Conservation (phyloP, 768 basidiomycete species). For the Russula sp. region DNA sequence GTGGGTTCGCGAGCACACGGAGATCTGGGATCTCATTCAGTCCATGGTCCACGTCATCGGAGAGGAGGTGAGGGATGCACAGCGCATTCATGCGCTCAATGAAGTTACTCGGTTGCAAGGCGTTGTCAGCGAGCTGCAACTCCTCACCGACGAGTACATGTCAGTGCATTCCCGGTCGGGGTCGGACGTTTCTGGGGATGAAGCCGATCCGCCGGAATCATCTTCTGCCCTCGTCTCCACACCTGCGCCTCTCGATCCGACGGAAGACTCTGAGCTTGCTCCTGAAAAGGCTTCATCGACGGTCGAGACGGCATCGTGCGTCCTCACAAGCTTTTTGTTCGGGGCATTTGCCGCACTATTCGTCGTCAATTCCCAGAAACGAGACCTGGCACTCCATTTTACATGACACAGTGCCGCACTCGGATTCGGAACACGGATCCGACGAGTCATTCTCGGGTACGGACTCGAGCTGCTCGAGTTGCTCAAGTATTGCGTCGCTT, state of each 20-base stretch:
- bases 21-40: constrained; percentile 57
- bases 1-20: constrained; percentile 64
- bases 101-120: constrained; percentile 50
- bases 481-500: constrained; percentile 30
- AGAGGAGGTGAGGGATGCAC: constrained; percentile 60
- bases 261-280: constrained; percentile 21
- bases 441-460: constrained; percentile 16
- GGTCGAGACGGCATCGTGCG: constrained; percentile 43
- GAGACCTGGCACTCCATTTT: constrained; percentile 29
- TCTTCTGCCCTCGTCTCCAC: constrained; percentile 19
- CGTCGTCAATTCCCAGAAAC: constrained; percentile 31
- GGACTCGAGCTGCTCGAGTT: constrained; percentile 29
- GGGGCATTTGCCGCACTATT: constrained; percentile 54
- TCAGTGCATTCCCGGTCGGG: constrained; percentile 31
- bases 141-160: constrained; percentile 43
- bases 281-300: constrained; percentile 27
- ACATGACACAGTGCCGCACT: constrained; percentile 18
- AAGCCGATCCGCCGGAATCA: constrained; percentile 7
- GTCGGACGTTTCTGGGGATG: constrained; percentile 28
- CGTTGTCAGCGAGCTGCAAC: constrained; percentile 51
- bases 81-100: constrained; percentile 41
- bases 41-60: constrained; percentile 58
- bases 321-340: constrained; percentile 57
- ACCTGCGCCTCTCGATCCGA: constrained; percentile 29
- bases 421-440: constrained; percentile 20